Conservation (phyloP, 306 rosid genomes). For the Cucumis sativus region Cucumber_9930_V3 NC_026657.2:39734001-39734500, state of each 20-base stretch:
- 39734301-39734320: conserved; percentile 61
- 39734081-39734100: conserved; percentile 54
- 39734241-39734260: conserved; percentile 11
- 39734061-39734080: conserved; percentile 5
- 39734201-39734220: conserved; percentile 9
- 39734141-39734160: conserved; percentile 34
- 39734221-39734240: conserved; percentile 2
- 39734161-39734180: conserved; percentile 33
- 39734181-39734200: conserved; percentile 9
- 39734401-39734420: neutral
- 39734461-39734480: neutral
- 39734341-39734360: conserved; percentile 54
- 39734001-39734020: neutral
- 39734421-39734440: neutral
- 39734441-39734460: neutral
- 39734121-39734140: conserved; percentile 42
- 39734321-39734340: conserved; percentile 52
- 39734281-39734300: conserved; percentile 50
- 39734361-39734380: conserved; percentile 80
- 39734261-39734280: conserved; percentile 48
- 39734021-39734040: neutral
- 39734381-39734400: neutral
- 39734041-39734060: neutral
- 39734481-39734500: neutral
- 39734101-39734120: conserved; percentile 51